Percentiles rank a stretch among this genome's conserved stretches.
Evolutionary conservation across 1,284 basidiomycete genomes (phyloP).

Genomic region (Irpex sp.): DNA sequence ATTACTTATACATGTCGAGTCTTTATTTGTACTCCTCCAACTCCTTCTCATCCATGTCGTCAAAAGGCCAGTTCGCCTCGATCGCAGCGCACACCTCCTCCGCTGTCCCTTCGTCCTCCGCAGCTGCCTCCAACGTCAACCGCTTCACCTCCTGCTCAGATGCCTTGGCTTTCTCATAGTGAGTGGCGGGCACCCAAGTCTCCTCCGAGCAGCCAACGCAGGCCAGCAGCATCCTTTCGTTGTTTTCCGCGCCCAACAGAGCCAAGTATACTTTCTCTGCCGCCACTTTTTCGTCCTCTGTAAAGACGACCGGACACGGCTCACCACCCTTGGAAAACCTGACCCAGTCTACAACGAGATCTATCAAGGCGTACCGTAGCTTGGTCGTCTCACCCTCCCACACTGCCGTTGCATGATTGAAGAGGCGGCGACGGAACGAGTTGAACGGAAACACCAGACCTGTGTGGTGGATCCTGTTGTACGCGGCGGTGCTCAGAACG

Average conservation of each 20-base stretch:
- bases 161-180: background rate
- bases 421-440: conserved; percentile 35
- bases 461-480: conserved; percentile 36
- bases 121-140: background rate
- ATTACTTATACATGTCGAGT: no score
- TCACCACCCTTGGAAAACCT: conserved; percentile 27
- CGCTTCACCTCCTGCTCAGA: background rate
- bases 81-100: background rate
- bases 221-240: background rate
- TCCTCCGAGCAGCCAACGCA: background rate
- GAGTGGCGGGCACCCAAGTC: background rate
- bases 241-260: background rate
- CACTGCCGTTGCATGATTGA: conserved; percentile 32
- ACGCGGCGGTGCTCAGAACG: conserved; percentile 35
- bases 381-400: conserved; percentile 46
- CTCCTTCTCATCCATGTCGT: background rate
- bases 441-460: conserved; percentile 32
- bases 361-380: conserved; percentile 38
- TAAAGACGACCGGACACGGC: conserved; percentile 40
- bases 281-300: conserved; percentile 33
- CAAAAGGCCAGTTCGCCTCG: background rate
- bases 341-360: conserved; percentile 35
- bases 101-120: background rate
- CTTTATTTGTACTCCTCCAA: background rate
- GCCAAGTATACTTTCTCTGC: conserved; percentile 8